Base-by-base conservation (phyloP, 139 green algal species). In the Microglena sp. region DNA sequence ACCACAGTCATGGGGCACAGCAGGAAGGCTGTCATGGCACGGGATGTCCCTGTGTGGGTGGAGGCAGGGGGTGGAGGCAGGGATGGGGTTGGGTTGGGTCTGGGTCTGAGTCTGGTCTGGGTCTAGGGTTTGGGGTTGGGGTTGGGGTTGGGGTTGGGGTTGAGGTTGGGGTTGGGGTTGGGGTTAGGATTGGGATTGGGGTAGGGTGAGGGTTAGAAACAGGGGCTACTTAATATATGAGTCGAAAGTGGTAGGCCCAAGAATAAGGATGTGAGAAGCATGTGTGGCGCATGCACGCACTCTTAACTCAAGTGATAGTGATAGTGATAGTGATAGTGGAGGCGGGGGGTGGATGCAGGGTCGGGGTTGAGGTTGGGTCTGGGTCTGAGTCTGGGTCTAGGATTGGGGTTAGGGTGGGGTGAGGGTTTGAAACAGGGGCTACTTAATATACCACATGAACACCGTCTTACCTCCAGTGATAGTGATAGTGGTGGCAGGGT, bases 1-100 rank as follows among this genome's bases (percentile, higher is more conserved):
- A 99, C 80, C 0, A 99, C 75, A 1, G 89, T 96, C 21, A 97
- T 65, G 7, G 93, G 93, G 33, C 82, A 93, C 36, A 95, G 76
- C 4, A 89, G 26, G 4, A n/a, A 28, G 8, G 60, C 29, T 8
- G 43, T 43, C 11, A 57, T 8, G 8, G 60, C 60, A 22, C 60
- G 36, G 36, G 60, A 34, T 3, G 36, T 5, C 6, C 18, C 60
- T 67, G 60, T n/a, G 40, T 18, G 15, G 40, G 40, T 24, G 18
- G 40, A 24, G 40, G 11, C 15, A 11, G 40, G 11, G 40, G 11
- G 40, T 18, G 40, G 40, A 50, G n/a, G n/a, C n/a, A 50, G 40
- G 11, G 40, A 24, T 18, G 15, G 40, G 11, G 40, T 50, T 11
- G 15, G 40, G 40, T 24, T 24, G 40, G 11, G 40, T 50, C 15